phyloP scores from a whole-genome alignment of 176 grass and related monocot genomes.

The Cenchrus purpureus region DNA sequence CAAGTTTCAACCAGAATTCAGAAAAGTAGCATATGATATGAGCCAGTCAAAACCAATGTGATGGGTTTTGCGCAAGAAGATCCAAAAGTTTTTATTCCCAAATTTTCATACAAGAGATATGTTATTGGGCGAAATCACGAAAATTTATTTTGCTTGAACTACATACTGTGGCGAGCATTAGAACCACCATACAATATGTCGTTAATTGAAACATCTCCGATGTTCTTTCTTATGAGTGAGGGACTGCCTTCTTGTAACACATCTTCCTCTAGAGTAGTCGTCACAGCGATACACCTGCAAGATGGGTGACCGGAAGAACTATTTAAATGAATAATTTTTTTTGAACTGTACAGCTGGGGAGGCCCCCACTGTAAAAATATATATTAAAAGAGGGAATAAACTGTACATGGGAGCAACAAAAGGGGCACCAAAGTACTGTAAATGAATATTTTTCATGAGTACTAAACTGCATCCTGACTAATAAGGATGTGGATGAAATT shows the following conservation, averaged over 20 bases:
- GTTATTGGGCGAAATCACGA: slow-evolving; percentile 24
- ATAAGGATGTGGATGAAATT: slow-evolving; percentile 2
- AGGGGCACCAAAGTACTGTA: no score
- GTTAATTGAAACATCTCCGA: slow-evolving; percentile 88
- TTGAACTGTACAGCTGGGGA: no score
- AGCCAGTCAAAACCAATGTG: slow-evolving; percentile 34
- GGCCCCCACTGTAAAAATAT: no score
- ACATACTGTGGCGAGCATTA: slow-evolving; percentile 83
- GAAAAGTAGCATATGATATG: slow-evolving; percentile 25
- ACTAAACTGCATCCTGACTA: not conserved
- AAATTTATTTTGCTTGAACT: slow-evolving; percentile 58
- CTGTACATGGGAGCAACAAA: no score
- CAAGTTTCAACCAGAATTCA: not conserved
- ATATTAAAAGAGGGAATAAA: no score
- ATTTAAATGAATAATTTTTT: slow-evolving; percentile 14
- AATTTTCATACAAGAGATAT: slow-evolving; percentile 43
- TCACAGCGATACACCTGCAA: slow-evolving; percentile 97
- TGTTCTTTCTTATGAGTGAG: slow-evolving; percentile 80
- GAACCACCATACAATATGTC: slow-evolving; percentile 92
- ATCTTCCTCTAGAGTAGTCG: slow-evolving; percentile 81
- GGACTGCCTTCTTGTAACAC: slow-evolving; percentile 70
- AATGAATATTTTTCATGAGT: not conserved
- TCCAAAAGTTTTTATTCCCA: slow-evolving; percentile 41
- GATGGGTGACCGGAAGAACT: slow-evolving; percentile 32
- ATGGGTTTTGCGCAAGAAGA: slow-evolving; percentile 23